Evolutionary conservation across 169 alveolate genomes (phyloP), one percentile per base, ranked within the genome.

Genomic region (Plasmodium sp.): DNA sequence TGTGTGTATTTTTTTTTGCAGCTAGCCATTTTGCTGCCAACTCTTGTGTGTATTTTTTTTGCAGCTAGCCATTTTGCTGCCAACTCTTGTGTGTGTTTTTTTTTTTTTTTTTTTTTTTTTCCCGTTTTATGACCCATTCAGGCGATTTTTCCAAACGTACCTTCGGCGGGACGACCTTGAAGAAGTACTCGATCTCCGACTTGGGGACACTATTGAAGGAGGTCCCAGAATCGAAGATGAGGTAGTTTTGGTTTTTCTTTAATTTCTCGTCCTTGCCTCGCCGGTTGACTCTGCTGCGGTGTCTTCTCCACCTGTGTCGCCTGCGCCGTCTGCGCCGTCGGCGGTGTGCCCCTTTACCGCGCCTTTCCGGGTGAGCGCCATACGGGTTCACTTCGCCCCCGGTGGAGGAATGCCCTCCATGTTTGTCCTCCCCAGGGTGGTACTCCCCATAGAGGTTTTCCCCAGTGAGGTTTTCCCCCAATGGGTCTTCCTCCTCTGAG

Each of bases 211-310:
- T 98, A 81, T 97, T 97, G 86, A 96, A 97, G 81, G 98, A 95
- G 0, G 99, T 98, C 14, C 99, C 99, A n/a, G 99, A 97, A 83
- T 98, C 99, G 54, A 98, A 96, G 41, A 98, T 97, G 16, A 97
- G 97, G 93, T 97, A 98, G 51, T 97, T 96, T 31, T 97, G 93
- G 10, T 96, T 92, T 16, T 62, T 43, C 12, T 79, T 88, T 27
- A 86, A 51, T 48, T 77, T 77, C n/a, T 80, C 39, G 18, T 51
- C 80, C 39, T 85, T 34, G 9, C 58, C 9, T 10, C 56, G 12
- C 4, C 16, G 27, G 31, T 75, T 33, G 45, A 4, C 56, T 67
- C 39, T 67, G 14, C 39, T 18, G n/a, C 18, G 54, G 48, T 75
- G 56, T 41, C 83, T 36, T 75, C 36, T 75, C 83, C 56, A n/a